Evolutionary conservation across 805 yeast genomes (phyloP).

Genomic region (Nakazawaea peltata): DNA sequence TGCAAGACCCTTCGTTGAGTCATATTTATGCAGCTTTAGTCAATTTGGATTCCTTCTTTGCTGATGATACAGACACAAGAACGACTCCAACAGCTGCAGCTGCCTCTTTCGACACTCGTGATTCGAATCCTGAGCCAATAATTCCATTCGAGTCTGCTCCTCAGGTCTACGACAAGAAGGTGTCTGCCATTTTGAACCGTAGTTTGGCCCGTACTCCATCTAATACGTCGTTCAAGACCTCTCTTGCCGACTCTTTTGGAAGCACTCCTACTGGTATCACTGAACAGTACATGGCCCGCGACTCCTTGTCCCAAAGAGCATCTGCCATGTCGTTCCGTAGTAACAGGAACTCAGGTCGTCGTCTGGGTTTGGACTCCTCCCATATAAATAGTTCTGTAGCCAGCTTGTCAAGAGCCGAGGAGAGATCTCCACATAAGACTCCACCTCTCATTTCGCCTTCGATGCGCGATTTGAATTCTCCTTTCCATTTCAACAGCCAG

Average conservation of each 20-base stretch:
- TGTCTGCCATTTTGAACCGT: constrained; percentile 62
- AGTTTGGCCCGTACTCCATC: constrained; percentile 71
- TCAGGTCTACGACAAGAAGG: constrained; percentile 72
- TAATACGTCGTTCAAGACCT: constrained; percentile 67
- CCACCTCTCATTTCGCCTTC: constrained; percentile 6
- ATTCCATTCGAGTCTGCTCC: constrained; percentile 67
- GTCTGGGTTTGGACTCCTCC: constrained; percentile 2
- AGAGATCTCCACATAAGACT: constrained; percentile 6
- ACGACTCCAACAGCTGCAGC: constrained; percentile 16
- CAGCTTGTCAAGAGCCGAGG: constrained; percentile 3
- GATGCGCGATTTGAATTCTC: constrained; percentile 3
- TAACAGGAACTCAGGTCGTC: constrained; percentile 11
- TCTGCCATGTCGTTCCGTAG: constrained; percentile 17
- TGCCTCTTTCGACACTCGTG: constrained; percentile 56
- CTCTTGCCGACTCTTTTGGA: constrained; percentile 61
- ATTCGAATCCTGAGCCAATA: constrained; percentile 36
- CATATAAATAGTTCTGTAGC: constrained; percentile 1
- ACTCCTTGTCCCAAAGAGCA: constrained; percentile 10
- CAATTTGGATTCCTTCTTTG: constrained; percentile 81
- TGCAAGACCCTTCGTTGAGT: constrained; percentile 68
- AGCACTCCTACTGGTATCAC: constrained; percentile 19
- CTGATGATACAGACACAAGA: constrained; percentile 41
- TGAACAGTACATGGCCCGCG: constrained; percentile 5
- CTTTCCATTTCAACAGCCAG: constrained; percentile 14
- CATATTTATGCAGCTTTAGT: constrained; percentile 92